phyloP scores from a whole-genome alignment of 2,329 filamentous ascomycete species.

The Exophiala calicioides region DNA sequence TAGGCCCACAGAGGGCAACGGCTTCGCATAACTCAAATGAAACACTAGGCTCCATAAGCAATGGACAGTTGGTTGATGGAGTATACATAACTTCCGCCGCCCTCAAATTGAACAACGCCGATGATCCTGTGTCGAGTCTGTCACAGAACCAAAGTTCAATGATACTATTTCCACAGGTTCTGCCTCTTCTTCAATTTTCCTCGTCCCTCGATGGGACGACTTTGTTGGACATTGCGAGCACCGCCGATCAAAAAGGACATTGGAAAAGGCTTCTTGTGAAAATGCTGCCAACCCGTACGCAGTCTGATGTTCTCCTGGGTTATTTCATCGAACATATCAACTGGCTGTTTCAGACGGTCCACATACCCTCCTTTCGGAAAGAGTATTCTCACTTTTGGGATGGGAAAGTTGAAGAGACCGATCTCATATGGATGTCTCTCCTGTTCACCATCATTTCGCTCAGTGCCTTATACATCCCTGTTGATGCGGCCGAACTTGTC shows the following conservation, averaged over 20 bases:
- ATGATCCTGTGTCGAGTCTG: no score
- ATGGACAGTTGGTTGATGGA: no score
- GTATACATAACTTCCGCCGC: no score
- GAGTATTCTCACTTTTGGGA: conserved; percentile 36
- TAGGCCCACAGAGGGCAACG: no score
- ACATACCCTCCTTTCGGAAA: conserved; percentile 30
- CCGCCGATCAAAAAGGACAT: conserved; percentile 22
- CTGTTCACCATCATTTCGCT: conserved; percentile 36
- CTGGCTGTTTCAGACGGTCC: conserved; percentile 35
- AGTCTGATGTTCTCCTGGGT: conserved; percentile 34
- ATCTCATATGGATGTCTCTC: conserved; percentile 37
- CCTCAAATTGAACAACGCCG: no score
- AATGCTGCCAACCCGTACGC: conserved; percentile 24
- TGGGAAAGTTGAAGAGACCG: conserved; percentile 29
- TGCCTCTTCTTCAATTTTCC: conserved; percentile 4
- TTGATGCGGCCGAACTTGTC: conserved; percentile 29
- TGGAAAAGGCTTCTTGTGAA: conserved; percentile 31
- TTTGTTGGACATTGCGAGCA: neutral
- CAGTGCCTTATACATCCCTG: conserved; percentile 34
- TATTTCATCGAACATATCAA: conserved; percentile 38
- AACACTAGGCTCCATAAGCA: no score
- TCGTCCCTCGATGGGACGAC: neutral
- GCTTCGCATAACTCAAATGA: no score
- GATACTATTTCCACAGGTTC: conserved; percentile 3
- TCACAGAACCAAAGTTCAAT: no score